Evolutionary conservation across 2,329 filamentous ascomycete genomes (phyloP).

Genomic region (Alternaria burnsii): DNA sequence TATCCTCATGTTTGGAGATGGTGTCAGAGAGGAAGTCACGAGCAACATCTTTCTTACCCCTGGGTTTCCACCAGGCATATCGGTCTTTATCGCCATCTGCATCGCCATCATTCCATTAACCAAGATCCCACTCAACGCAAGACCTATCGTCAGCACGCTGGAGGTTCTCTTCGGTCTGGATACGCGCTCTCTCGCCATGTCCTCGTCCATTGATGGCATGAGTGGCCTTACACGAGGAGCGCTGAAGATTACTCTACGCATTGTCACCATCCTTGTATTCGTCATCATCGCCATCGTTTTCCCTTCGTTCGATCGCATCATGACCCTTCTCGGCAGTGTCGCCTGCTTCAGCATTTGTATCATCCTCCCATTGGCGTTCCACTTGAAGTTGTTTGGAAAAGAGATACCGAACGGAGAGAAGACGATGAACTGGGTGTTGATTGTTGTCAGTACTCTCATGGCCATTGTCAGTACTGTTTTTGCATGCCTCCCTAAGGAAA

Average conservation of each 20-base stretch:
- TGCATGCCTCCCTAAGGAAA: conserved; percentile 82
- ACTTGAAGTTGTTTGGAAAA: conserved; percentile 85
- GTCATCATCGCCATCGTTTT: conserved; percentile 76
- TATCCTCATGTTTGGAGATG: conserved; percentile 92
- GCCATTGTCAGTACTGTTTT: conserved; percentile 83
- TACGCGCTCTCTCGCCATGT: conserved; percentile 60
- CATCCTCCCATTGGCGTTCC: conserved; percentile 86
- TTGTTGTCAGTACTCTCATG: conserved; percentile 73
- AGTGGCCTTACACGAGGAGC: conserved; percentile 66
- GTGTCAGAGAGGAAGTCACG: conserved; percentile 87
- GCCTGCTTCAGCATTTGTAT: conserved; percentile 95
- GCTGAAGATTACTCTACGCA: conserved; percentile 68
- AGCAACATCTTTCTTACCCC: conserved; percentile 81
- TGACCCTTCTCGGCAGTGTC: conserved; percentile 88
- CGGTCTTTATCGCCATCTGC: conserved; percentile 82
- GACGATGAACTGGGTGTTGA: conserved; percentile 71
- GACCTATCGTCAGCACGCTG: conserved; percentile 84
- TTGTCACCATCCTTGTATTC: conserved; percentile 74
- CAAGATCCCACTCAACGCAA: conserved; percentile 90
- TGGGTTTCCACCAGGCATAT: conserved; percentile 77
- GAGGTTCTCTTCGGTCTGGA: conserved; percentile 84
- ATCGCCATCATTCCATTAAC: conserved; percentile 94
- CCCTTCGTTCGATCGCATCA: conserved; percentile 87
- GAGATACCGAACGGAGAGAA: conserved; percentile 73
- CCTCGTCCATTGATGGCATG: conserved; percentile 60